These are phyloP conservation scores for Vickermania spadyakhi DNA, from an alignment of 208 protist genomes.

Conservation along the genomic window DNA sequence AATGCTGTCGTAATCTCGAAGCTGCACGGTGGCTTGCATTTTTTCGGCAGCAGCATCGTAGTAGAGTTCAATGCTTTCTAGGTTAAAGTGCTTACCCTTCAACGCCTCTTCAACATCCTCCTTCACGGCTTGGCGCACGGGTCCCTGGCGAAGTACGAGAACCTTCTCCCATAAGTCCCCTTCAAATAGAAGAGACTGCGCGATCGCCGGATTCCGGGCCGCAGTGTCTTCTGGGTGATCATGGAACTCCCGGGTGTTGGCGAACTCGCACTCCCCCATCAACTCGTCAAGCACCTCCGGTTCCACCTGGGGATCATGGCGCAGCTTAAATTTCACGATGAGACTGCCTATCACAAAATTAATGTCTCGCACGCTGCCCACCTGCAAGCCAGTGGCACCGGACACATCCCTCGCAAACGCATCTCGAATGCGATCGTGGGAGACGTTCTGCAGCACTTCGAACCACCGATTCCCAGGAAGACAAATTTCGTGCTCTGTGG, in stretches of 20 bases:
- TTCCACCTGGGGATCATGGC: constrained; percentile 8
- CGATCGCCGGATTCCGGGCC: constrained; percentile 2
- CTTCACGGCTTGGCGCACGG: not conserved
- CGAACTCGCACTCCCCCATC: constrained; percentile 8
- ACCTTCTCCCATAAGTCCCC: not conserved
- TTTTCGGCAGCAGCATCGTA: not conserved
- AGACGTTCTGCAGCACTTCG: constrained; percentile 8
- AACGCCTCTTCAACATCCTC: not conserved
- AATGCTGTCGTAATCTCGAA: not conserved
- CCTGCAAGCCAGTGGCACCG: constrained; percentile 10
- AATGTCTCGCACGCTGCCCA: constrained; percentile 9
- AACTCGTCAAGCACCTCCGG: constrained; percentile 11
- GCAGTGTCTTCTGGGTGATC: constrained; percentile 6
- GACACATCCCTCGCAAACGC: constrained; percentile 28
- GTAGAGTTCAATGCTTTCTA: not conserved
- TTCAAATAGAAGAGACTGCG: not conserved
- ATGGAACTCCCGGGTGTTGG: constrained; percentile 14
- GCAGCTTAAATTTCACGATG: constrained; percentile 13
- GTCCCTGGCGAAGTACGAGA: not conserved
- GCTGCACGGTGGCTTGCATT: not conserved
- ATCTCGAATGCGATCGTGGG: constrained; percentile 7
- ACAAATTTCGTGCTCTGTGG: constrained; percentile 16
- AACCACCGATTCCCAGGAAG: constrained; percentile 22
- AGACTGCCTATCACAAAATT: constrained; percentile 12
- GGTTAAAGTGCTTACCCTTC: not conserved